phyloP scores from a whole-genome alignment of 768 basidiomycete genomes.

The Mycena olivaceomarginata region DNA sequence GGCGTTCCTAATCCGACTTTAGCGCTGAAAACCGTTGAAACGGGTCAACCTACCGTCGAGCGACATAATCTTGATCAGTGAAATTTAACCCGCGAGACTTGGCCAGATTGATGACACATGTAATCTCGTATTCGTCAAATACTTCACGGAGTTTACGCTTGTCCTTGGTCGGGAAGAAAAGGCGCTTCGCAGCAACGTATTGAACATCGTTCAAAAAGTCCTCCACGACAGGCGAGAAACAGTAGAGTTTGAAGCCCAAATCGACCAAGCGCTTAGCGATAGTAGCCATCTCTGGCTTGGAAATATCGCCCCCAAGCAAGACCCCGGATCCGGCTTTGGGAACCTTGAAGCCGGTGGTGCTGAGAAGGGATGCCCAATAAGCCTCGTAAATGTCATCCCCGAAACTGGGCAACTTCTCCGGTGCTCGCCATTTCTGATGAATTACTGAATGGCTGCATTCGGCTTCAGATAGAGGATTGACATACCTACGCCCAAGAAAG shows the following conservation, averaged over 20 bases:
- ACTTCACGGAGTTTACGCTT: constrained; percentile 96
- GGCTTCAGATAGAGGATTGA: constrained; percentile 41
- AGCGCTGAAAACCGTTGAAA: constrained; percentile 11
- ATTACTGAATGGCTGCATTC: constrained; percentile 20
- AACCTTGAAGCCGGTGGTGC: constrained; percentile 96
- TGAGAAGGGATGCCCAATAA: constrained; percentile 96
- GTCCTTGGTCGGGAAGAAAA: constrained; percentile 97
- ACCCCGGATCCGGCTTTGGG: constrained; percentile 91
- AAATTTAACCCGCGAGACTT: constrained; percentile 84
- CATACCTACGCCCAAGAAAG: constrained; percentile 95
- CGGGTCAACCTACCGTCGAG: constrained; percentile 78
- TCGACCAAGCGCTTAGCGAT: constrained; percentile 89
- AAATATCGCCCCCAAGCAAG: constrained; percentile 93
- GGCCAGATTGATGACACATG: constrained; percentile 95
- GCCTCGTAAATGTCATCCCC: constrained; percentile 96
- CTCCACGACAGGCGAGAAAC: constrained; percentile 87
- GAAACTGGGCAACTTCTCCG: constrained; percentile 96
- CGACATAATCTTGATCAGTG: constrained; percentile 97
- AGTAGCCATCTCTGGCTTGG: constrained; percentile 89
- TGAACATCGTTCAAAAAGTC: constrained; percentile 86
- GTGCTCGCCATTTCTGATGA: constrained; percentile 97
- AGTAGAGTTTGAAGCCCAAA: constrained; percentile 97
- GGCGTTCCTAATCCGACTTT: constrained; percentile 77
- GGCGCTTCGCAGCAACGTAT: constrained; percentile 88
- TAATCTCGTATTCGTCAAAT: constrained; percentile 95